A percentile compares a stretch with the other conserved stretches of the same genome.
Evolutionary conservation across 345 rosid genomes (phyloP).

Genomic region (Litchi chinensis): DNA sequence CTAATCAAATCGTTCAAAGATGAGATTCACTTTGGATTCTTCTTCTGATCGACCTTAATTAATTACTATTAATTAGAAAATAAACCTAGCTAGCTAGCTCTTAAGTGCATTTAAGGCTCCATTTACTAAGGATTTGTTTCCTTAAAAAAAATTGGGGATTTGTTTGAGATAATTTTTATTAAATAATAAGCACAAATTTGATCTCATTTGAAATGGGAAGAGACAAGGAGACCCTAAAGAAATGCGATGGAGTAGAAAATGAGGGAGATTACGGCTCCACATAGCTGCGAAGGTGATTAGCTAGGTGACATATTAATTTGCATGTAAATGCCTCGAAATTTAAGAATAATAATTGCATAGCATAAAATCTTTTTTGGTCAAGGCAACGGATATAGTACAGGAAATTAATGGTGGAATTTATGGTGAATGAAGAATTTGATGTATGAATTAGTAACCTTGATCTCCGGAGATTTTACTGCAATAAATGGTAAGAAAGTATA

Average conservation of each 20-base stretch:
- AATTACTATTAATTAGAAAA: no score
- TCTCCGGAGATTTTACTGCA: slow-evolving; percentile 13
- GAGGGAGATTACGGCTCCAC: slow-evolving; percentile 18
- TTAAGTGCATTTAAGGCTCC: slow-evolving; percentile 7
- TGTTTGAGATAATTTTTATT: not conserved
- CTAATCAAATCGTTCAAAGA: not conserved
- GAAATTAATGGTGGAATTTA: slow-evolving; percentile 1
- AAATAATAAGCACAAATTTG: slow-evolving; percentile 6
- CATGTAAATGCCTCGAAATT: not conserved
- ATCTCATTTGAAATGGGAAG: slow-evolving; percentile 17
- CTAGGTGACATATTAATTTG: no score
- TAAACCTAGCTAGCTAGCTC: not conserved
- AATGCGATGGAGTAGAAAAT: not conserved
- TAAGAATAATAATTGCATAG: not conserved
- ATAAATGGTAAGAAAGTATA: not conserved
- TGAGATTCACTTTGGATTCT: slow-evolving; percentile 24
- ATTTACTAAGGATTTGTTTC: slow-evolving; percentile 5
- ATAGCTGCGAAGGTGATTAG: slow-evolving; percentile 4
- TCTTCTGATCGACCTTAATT: not conserved
- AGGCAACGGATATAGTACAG: not conserved
- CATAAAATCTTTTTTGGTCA: slow-evolving; percentile 9
- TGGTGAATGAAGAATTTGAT: not conserved
- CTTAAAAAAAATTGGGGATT: no score
- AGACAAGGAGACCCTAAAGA: slow-evolving; percentile 12
- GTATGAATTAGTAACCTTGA: not conserved